phyloP scores from a whole-genome alignment of 1,139 yeast species.

The Tardiomyces depauwii region DNA sequence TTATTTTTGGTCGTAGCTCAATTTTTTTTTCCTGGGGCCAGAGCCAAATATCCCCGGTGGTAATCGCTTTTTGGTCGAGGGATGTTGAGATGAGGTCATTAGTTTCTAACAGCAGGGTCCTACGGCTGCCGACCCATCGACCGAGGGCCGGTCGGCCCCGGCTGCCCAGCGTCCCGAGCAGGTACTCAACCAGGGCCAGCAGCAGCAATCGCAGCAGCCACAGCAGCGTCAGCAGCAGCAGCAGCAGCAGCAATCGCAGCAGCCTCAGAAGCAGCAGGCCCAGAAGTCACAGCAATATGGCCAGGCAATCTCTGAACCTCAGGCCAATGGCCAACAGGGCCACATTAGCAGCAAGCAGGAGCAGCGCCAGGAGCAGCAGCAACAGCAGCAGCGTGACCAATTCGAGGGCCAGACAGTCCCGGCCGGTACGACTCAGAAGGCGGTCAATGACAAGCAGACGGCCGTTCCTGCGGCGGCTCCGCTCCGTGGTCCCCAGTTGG shows the following conservation, averaged over 20 bases:
- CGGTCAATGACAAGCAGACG: background rate
- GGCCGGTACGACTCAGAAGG: background rate
- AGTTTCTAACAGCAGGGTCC: background rate
- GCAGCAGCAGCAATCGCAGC: background rate
- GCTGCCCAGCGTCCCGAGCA: background rate
- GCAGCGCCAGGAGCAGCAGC: background rate
- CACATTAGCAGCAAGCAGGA: background rate
- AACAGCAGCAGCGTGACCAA: background rate
- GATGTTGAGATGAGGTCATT: background rate
- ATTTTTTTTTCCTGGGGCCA: too few species aligned
- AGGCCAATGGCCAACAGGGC: background rate
- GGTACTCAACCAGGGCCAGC: constrained; percentile 5
- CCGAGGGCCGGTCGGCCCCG: background rate
- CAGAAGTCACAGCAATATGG: background rate
- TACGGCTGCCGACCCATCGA: background rate
- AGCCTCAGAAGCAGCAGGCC: background rate
- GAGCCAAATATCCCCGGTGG: too few species aligned
- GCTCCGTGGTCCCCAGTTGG: background rate
- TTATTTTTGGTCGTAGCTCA: too few species aligned
- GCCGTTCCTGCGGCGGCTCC: background rate
- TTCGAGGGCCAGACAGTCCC: background rate
- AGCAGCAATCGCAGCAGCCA: constrained; percentile 7
- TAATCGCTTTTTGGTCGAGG: background rate
- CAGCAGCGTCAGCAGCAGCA: constrained; percentile 4
- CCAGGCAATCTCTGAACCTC: background rate